A percentile compares a stretch with the other conserved stretches of the same genome.
phyloP scores from a whole-genome alignment of 495 filamentous ascomycete species.

The Hypoxylon lienhwacheense region DNA sequence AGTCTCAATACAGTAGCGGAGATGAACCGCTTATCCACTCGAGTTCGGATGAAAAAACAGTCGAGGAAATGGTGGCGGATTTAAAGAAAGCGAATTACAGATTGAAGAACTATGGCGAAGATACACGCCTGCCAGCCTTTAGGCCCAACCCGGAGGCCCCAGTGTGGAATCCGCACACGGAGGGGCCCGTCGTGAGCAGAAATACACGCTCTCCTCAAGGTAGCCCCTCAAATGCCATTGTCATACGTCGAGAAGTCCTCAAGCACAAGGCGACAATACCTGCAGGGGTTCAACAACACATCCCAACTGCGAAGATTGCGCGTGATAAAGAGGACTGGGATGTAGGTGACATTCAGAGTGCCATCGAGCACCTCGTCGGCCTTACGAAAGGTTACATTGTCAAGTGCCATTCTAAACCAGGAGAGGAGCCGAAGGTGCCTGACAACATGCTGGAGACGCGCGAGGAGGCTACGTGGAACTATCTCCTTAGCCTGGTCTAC shows the following conservation, averaged over 20 bases:
- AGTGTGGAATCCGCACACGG: not conserved
- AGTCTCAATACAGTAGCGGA: not conserved
- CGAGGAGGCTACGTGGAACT: conserved; percentile 18
- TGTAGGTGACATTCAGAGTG: conserved; percentile 2
- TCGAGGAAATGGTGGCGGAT: not conserved
- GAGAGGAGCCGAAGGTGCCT: not conserved
- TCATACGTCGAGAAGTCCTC: not conserved
- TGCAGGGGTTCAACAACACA: not conserved
- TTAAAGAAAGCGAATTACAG: no score
- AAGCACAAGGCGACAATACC: not conserved
- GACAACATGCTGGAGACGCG: not conserved
- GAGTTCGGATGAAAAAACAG: not conserved
- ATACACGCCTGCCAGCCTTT: not conserved
- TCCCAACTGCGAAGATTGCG: not conserved
- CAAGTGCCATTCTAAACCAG: conserved; percentile 2
- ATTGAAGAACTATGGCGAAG: no score
- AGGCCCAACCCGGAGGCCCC: conserved; percentile 19
- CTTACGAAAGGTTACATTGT: conserved; percentile 25
- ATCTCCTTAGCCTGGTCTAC: conserved; percentile 9
- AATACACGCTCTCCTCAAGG: not conserved
- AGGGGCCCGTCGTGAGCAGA: no score
- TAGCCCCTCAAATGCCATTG: conserved; percentile 7
- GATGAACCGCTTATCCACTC: not conserved
- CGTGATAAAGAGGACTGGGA: conserved; percentile 5
- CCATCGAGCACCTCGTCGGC: not conserved